Evolutionary conservation across 2,329 filamentous ascomycete species (phyloP).

Genomic region (Colletotrichum camelliae): DNA sequence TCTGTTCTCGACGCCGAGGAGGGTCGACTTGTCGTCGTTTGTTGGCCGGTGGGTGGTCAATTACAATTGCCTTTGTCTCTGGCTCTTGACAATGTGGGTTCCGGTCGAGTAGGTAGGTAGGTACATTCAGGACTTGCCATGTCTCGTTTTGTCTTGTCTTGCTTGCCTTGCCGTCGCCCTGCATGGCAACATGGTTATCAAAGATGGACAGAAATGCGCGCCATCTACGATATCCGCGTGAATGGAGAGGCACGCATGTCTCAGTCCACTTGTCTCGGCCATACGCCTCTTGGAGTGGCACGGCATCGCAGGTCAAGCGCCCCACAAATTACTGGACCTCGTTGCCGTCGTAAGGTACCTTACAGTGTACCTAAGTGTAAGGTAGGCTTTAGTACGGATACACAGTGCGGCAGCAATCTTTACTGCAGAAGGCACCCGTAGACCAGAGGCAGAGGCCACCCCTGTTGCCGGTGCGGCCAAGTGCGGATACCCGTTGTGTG

Average conservation of each 20-base stretch:
- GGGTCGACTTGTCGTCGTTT: not conserved
- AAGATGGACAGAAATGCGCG: not conserved
- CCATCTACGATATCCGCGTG: not conserved
- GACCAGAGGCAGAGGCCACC: too few relatives aligned
- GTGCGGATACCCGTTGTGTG: not conserved
- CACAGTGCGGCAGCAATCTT: too few relatives aligned
- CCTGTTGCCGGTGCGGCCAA: not conserved
- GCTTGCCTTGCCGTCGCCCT: not conserved
- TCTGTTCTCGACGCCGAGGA: not conserved
- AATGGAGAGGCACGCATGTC: not conserved
- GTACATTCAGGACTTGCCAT: not conserved
- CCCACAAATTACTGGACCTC: not conserved
- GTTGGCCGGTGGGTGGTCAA: not conserved
- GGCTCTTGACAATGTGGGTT: not conserved
- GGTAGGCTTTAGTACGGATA: not conserved
- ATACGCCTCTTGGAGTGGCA: not conserved
- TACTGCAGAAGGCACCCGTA: too few relatives aligned
- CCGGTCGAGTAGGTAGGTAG: not conserved
- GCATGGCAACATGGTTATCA: not conserved
- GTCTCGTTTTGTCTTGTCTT: constrained; percentile 11
- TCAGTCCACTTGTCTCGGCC: not conserved
- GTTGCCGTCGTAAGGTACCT: not conserved
- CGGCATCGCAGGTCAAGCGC: not conserved
- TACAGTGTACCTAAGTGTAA: too few relatives aligned
- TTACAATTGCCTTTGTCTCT: not conserved